Evolutionary conservation across 2,329 filamentous ascomycete genomes (phyloP), one percentile per base, ranked within the genome.

Genomic region (Tolypocladium inflatum): DNA sequence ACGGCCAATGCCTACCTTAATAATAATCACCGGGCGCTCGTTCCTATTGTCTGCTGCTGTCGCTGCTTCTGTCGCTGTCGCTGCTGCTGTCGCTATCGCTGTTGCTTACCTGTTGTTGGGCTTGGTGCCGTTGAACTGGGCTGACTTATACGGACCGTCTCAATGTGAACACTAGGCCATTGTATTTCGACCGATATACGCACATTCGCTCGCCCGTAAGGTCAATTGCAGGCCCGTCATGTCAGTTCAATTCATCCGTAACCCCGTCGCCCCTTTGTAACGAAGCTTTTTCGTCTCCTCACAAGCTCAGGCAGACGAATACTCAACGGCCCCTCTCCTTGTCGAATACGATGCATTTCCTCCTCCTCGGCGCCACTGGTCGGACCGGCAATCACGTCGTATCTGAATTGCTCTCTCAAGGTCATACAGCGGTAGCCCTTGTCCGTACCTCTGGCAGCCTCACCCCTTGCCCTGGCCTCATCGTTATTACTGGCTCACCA

Each of bases 311-410:
- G 8, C 8, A 10, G 19, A 43, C n/a, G 7, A 42, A 9, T n/a
- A 21, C 19, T 42, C 41, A n/a, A 42, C 17, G 8, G 10, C 8
- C 9, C 39, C 43, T 59, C 57, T 58, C 51, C 39, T 60, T 30
- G 4, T 55, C 43, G 37, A 56, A 58, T 60, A 66, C 57, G 51
- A 74, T 74, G 71, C 69, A 73, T 59, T 69, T 76, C 59, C 69
- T 78, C 53, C 69, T 77, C 17, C 67, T 78, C n/a, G 76, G 75
- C 55, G 71, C 72, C 55, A 76, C 68, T 60, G 74, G 76, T 39
- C 73, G 75, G 17, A 76, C 73, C 3, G 76, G 76, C 66, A 66
- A 71, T 59, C 70, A 73, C 13, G 73, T 77, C 37, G 67, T 78
- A 21, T 66, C 67, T 21, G 69, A 76, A 60, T 56, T 76, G 5